Evolutionary conservation across 225 moss, liverwort and hornwort species (phyloP), one percentile per base, ranked within the genome.

Genomic region (Polytrichum formosum): DNA sequence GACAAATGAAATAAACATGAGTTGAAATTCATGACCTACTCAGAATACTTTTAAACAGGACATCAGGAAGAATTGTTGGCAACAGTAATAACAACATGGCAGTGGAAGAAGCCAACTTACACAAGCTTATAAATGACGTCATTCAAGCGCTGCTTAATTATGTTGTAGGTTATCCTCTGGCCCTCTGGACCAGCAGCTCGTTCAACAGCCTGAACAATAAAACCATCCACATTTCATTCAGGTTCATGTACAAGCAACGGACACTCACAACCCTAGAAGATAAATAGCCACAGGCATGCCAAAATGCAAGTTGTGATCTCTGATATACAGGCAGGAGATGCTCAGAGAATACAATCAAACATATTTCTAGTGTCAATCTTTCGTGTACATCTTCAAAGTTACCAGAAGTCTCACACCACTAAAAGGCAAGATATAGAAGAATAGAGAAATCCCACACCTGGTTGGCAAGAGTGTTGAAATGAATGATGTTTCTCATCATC

Each of bases 401-500:
- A 37, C 2, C 2, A 10, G 10, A 37, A 37, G 35, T 37, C 13
- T 37, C 37, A 37, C 1, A 46, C 3, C 4, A 46, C 46, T 46
- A 4, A 46, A 13, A 16, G 13, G 16, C 0, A 46, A 2, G 16
- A 3, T 10, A 16, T 4, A 46, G 2, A 10, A 2, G 37, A 21
- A 6, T 6, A 58, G 58, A 2, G 6, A 58, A 58, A 21, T 58
- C 21, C 71, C 63, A 67, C 65, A 88, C 92, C 92, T 92, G 92
- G 80, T 88, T 94, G 67, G 85, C 77, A 55, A 97, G 84, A 26
- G 92, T 92, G 76, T 63, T 83, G 67, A 97, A 97, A 70, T 97
- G 92, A 56, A 97, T 64, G 4, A 94, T 97, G 21, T 97, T 97
- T 68, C 91, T 87, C 97, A 97, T 94, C 97, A 97, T 97, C 97